Evolutionary conservation across 306 rosid species (phyloP).

Genomic region (Sophora flavescens): DNA sequence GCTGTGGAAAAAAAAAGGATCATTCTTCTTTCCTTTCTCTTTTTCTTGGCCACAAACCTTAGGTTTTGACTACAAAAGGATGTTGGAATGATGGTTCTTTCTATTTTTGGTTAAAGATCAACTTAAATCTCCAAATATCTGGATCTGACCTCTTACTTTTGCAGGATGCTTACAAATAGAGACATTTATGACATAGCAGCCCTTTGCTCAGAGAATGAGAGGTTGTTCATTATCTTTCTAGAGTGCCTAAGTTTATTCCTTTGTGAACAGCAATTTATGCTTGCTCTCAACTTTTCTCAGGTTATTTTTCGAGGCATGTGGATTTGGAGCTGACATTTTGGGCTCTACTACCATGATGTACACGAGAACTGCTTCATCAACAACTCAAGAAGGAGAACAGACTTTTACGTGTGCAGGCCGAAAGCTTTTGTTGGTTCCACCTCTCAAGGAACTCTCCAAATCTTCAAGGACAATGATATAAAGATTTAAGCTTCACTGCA

Average conservation of each 20-base stretch:
- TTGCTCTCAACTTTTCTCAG: slow-evolving; percentile 51
- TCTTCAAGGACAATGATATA: slow-evolving; percentile 36
- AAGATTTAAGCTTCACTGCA: slow-evolving; percentile 29
- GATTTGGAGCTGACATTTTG: slow-evolving; percentile 79
- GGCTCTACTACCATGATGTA: slow-evolving; percentile 83
- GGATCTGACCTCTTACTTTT: slow-evolving; percentile 25
- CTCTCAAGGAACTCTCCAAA: slow-evolving; percentile 44
- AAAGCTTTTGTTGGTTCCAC: slow-evolving; percentile 64
- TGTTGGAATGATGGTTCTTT: background rate
- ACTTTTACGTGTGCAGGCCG: slow-evolving; percentile 55
- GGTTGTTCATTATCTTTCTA: slow-evolving; percentile 54
- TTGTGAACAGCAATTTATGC: slow-evolving; percentile 33
- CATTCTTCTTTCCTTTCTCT: background rate
- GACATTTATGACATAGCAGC: slow-evolving; percentile 61
- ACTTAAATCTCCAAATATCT: slow-evolving; percentile 11
- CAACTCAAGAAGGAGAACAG: slow-evolving; percentile 52
- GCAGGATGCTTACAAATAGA: slow-evolving; percentile 73
- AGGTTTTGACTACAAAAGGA: slow-evolving; percentile 12
- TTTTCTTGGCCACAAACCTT: slow-evolving; percentile 19
- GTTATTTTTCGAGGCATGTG: slow-evolving; percentile 82
- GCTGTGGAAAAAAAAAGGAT: slow-evolving; percentile 8
- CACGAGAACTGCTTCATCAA: slow-evolving; percentile 51
- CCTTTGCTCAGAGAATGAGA: slow-evolving; percentile 76
- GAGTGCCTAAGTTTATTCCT: slow-evolving; percentile 16
- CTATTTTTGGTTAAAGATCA: slow-evolving; percentile 22